These are phyloP conservation scores for Colletotrichum tropicale DNA, from an alignment of 2,329 filamentous ascomycete species.

Conservation along the genomic window DNA sequence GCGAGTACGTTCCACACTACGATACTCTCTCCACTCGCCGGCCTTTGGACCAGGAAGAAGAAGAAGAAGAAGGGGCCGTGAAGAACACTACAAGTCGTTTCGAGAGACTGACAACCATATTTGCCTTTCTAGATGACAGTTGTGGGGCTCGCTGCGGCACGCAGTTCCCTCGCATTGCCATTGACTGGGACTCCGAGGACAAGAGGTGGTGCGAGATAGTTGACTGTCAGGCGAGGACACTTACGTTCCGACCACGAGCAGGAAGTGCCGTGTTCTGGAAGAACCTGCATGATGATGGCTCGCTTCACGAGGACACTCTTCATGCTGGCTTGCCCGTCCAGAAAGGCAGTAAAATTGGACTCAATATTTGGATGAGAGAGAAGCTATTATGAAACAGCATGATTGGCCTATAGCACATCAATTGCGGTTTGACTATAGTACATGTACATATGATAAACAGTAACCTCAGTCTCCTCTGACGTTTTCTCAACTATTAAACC, in stretches of 20 bases:
- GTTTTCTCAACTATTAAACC: not conserved
- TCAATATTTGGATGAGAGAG: not conserved
- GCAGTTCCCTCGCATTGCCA: accelerated
- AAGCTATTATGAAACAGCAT: not conserved
- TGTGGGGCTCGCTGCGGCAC: not conserved
- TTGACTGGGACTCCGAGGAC: not conserved
- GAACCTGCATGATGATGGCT: not conserved
- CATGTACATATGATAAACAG: accelerated
- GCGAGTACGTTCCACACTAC: not conserved
- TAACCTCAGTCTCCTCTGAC: not conserved
- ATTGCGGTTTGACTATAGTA: accelerated
- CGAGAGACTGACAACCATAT: not conserved
- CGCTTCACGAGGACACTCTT: not conserved
- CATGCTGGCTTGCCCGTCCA: not conserved
- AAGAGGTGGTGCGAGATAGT: not conserved
- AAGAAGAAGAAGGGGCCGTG: not conserved
- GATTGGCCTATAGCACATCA: not conserved
- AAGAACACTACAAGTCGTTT: not conserved
- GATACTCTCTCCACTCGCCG: not conserved
- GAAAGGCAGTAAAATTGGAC: not conserved
- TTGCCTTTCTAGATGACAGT: not conserved
- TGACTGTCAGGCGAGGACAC: not conserved
- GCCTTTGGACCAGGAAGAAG: accelerated
- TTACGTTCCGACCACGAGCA: not conserved
- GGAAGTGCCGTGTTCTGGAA: not conserved